Base-by-base conservation (phyloP, 208 protist species). In the Trichomonas tenax region DNA sequence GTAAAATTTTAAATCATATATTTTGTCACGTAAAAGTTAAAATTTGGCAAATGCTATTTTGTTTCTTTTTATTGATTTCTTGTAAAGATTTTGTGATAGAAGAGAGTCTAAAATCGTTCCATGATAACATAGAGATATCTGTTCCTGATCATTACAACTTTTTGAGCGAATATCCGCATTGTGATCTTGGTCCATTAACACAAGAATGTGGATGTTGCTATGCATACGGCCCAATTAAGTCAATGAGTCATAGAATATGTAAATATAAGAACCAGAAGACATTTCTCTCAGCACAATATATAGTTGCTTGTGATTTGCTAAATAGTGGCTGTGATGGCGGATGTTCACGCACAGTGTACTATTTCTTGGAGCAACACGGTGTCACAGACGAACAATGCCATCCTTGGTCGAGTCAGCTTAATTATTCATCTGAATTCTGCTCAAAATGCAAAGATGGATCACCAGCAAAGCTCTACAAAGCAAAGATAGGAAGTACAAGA, bases 201-300 rank as follows among this genome's bases (percentile, higher is more conserved):
- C 86, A 93, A 93, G 86, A 93, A 58, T 93, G 86, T 36, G 86
- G 86, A 38, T 93, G 86, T 51, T 93, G 86, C 17, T 93, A 93
- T 93, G 86, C 86, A 34, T 93, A 93, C 51, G 86, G 86, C 4
- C 86, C 86, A 40, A 17, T 93, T 34, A 93, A 93, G 45, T 38
- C 86, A 2, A 93, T 93, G 86, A 93, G 86, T 51, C 86, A 93
- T 93, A 41, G 86, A 11, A 48, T 93, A 17, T 93, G 86, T 38
- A 93, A 93, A 51, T 4, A 11, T 93, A 23, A 48, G 8, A 41
- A 41, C 1, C 17, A 51, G 51, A 93, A 93, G 36, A 38, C 44
- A 34, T 38, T 51, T 34, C 31, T 93, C 17, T 93, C 86, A 34
- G 26, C 44, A 38, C 86, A 93, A 93, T 93, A 38, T 38, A 93